phyloP scores from a whole-genome alignment of 805 yeast species.

The Candida koratica region DNA sequence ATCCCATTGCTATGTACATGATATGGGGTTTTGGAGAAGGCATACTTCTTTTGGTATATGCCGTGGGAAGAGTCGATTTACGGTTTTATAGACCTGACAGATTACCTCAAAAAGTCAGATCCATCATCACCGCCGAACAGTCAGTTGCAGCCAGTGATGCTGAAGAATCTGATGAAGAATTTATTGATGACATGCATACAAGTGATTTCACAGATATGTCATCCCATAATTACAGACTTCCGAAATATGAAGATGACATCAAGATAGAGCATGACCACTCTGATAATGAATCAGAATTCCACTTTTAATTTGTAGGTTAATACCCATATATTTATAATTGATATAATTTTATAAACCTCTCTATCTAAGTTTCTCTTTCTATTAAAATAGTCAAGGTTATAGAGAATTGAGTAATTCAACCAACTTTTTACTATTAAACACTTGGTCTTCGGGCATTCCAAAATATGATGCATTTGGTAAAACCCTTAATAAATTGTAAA shows the following conservation, averaged over 20 bases:
- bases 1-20: constrained; percentile 60
- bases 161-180: constrained; percentile 12
- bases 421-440: constrained; percentile 53
- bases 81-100: constrained; percentile 76
- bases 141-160: constrained; percentile 15
- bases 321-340: not conserved
- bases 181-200: constrained; percentile 10
- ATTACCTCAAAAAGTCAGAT: constrained; percentile 35
- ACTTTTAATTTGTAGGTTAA: constrained; percentile 15
- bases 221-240: constrained; percentile 10
- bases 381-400: constrained; percentile 6
- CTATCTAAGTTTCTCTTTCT: not conserved
- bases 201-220: constrained; percentile 13
- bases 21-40: constrained; percentile 66
- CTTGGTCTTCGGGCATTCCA: constrained; percentile 41
- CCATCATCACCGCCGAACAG: constrained; percentile 40
- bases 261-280: constrained; percentile 13
- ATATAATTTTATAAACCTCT: too few species aligned
- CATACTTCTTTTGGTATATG: constrained; percentile 49
- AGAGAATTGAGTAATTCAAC: constrained; percentile 32
- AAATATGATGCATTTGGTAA: constrained; percentile 61
- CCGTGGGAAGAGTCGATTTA: constrained; percentile 64
- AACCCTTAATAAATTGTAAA: constrained; percentile 46
- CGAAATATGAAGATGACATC: constrained; percentile 15
- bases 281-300: constrained; percentile 23